phyloP scores from a whole-genome alignment of 768 basidiomycete species.

The Chalciporus piperatus region DNA sequence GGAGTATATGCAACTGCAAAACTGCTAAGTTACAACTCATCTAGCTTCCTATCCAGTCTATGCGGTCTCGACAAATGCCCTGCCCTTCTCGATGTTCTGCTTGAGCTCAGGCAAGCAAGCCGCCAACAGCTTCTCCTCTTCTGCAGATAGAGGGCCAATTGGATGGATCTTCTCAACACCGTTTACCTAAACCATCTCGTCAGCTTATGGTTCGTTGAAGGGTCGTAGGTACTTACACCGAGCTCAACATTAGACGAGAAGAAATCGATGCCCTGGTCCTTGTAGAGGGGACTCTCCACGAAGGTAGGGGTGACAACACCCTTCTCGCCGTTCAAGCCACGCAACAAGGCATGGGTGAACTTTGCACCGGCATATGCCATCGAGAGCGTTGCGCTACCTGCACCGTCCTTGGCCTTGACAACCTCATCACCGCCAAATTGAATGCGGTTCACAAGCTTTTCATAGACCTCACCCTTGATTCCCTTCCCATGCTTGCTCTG shows the following conservation, averaged over 20 bases:
- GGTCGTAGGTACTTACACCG: slow-evolving; percentile 54
- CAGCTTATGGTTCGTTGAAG: slow-evolving; percentile 2
- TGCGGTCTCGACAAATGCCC: slow-evolving; percentile 57
- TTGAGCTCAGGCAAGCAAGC: slow-evolving; percentile 89
- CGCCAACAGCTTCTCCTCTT: slow-evolving; percentile 83
- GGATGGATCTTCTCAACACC: slow-evolving; percentile 94
- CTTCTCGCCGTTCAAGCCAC: slow-evolving; percentile 65
- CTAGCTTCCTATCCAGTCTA: slow-evolving; percentile 20
- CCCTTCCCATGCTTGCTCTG: slow-evolving; percentile 69
- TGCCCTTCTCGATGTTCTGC: slow-evolving; percentile 98
- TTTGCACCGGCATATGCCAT: slow-evolving; percentile 79
- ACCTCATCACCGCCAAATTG: slow-evolving; percentile 99
- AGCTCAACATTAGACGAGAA: slow-evolving; percentile 96
- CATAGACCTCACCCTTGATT: slow-evolving; percentile 72
- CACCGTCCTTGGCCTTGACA: slow-evolving; percentile 94
- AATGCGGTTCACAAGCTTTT: slow-evolving; percentile 85
- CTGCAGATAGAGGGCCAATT: slow-evolving; percentile 71
- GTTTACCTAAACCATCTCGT: slow-evolving; percentile 45
- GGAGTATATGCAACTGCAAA: no score
- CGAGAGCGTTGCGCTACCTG: slow-evolving; percentile 71
- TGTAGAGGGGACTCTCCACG: slow-evolving; percentile 86
- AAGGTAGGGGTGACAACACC: slow-evolving; percentile 76
- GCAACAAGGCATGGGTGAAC: slow-evolving; percentile 59
- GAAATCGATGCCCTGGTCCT: slow-evolving; percentile 84
- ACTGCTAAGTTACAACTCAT: no score